Base-by-base conservation (phyloP, 169 alveolate species). In the Perkinsus olseni region DNA sequence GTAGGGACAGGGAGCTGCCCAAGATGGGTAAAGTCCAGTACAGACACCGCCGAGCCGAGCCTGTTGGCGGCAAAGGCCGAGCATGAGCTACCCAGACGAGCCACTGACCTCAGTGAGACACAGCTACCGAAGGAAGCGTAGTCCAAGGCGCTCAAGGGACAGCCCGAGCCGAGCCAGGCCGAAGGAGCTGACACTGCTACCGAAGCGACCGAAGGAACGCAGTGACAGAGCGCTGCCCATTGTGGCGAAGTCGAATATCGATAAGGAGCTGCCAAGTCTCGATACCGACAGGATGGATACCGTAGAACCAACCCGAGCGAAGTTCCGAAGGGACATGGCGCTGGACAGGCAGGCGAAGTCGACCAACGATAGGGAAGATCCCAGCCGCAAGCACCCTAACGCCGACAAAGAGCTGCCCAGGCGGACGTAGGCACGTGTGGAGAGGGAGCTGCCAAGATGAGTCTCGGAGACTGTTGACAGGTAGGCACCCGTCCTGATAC, bases 21-120 rank as follows among this genome's bases (percentile, higher is more conserved):
- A 48, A 40, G 91, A n/a, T 92, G 45, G 0, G 92, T 91, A 82
- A n/a, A 37, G 92, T 93, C 95, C 45, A 82, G 90, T 8, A 74
- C 37, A 0, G 93, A 38, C 94, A 34, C n/a, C 38, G 74, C 74
- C 34, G 74, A 91, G 34, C 93, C 93, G 36, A 91, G 93, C 39
- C 93, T 28, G 38, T 11, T 51, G 74, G 3, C 36, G 34, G 74
- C 93, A 38, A 38, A 91, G 39, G 45, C 37, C 20, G 37, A 34
- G 38, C 74, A 40, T 6, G 38, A 0, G 24, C 31, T 0, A 10
- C 74, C 95, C 11, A 48, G 34, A 17, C 92, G 38, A 10, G 74
- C 92, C 38, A 92, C 39, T 17, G 93, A 74, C 38, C 39, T 91
- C 91, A 50, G 91, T 13, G 91, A 38, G n/a, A 92, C 92, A 38